Conservation (phyloP, 2,329 filamentous ascomycete genomes). For the Drechslera avenae region DNA sequence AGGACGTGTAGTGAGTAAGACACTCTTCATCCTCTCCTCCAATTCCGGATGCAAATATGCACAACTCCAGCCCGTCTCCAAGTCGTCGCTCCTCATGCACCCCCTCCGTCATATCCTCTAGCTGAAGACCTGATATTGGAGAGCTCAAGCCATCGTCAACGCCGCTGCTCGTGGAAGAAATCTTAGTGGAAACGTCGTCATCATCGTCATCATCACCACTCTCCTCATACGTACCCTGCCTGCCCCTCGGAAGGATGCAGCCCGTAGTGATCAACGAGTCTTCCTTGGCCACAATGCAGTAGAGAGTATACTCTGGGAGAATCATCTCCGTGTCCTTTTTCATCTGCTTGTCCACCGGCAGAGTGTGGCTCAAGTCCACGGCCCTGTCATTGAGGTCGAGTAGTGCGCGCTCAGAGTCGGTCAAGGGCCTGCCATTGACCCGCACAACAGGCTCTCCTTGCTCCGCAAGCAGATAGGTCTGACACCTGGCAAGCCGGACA, state of each 20-base stretch:
- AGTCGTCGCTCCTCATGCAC: no score
- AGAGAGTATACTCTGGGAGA: slow-evolving; percentile 1
- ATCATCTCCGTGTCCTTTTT: not conserved
- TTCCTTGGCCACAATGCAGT: not conserved
- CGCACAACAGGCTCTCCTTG: slow-evolving; percentile 1
- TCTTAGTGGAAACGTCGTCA: not conserved
- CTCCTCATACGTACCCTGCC: not conserved
- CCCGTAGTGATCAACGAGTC: slow-evolving; percentile 2
- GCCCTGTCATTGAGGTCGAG: not conserved
- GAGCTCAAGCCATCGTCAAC: not conserved
- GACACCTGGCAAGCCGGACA: not conserved
- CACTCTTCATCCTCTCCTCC: no score
- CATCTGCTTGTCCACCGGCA: slow-evolving; percentile 1
- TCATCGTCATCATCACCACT: not conserved
- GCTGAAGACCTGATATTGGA: no score
- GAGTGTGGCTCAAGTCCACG: not conserved
- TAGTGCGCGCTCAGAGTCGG: not conserved
- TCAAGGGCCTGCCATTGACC: slow-evolving; percentile 6
- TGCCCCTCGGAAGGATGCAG: not conserved
- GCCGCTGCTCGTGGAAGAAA: not conserved
- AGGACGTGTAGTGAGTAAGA: no score
- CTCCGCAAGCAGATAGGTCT: not conserved
- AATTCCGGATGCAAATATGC: no score
- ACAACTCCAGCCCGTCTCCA: no score
- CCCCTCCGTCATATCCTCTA: no score